Evolutionary conservation across 2,329 filamentous ascomycete genomes (phyloP).

Genomic region (Fusarium compactum): DNA sequence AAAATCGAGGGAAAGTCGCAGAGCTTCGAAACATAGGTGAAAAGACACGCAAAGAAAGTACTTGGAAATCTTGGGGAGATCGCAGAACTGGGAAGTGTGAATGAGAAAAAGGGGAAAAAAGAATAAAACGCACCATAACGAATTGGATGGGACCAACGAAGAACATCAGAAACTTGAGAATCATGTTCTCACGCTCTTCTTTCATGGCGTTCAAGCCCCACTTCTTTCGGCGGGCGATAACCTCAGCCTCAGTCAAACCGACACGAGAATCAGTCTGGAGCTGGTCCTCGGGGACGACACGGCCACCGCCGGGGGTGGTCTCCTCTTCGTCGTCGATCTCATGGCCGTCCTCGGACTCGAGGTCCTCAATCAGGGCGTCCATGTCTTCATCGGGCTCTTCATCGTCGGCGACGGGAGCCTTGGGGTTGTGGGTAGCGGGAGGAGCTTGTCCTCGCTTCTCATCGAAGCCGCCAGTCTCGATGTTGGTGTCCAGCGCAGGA

Average conservation of each 20-base stretch:
- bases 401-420: slow-evolving; percentile 64
- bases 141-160: slow-evolving; percentile 93
- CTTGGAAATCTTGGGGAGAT: too few species aligned
- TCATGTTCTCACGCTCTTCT: slow-evolving; percentile 87
- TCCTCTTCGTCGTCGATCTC: slow-evolving; percentile 70
- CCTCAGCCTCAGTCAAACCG: slow-evolving; percentile 80
- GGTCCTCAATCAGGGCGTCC: slow-evolving; percentile 86
- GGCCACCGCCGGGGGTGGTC: slow-evolving; percentile 64
- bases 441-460: slow-evolving; percentile 65
- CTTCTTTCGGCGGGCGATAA: slow-evolving; percentile 72
- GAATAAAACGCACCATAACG: slow-evolving; percentile 76
- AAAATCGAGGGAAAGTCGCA: neutral
- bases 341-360: slow-evolving; percentile 83
- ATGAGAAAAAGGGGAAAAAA: neutral
- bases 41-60: neutral
- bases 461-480: slow-evolving; percentile 73
- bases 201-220: slow-evolving; percentile 91
- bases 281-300: slow-evolving; percentile 77
- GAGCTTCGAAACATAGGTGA: neutral
- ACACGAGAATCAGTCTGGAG: slow-evolving; percentile 79
- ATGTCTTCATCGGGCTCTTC: slow-evolving; percentile 86
- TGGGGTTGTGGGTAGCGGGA: slow-evolving; percentile 51
- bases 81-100: too few species aligned
- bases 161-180: slow-evolving; percentile 85
- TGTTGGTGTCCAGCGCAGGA: slow-evolving; percentile 72